phyloP scores from a whole-genome alignment of 2,329 filamentous ascomycete genomes.

The Aspergillus jensenii region DNA sequence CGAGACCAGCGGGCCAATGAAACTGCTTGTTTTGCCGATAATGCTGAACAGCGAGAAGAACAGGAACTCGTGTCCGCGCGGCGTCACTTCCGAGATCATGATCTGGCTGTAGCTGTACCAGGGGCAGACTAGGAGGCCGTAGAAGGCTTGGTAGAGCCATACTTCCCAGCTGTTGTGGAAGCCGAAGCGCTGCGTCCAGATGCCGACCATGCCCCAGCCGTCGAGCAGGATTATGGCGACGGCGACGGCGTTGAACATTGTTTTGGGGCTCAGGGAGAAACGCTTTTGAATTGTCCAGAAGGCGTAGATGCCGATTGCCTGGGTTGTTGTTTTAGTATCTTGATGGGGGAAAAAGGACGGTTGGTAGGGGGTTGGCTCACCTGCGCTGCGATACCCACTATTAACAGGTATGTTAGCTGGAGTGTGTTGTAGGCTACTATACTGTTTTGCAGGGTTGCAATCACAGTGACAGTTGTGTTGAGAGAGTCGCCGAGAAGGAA shows the following conservation, averaged over 20 bases:
- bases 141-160: slow-evolving; percentile 56
- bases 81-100: slow-evolving; percentile 69
- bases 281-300: slow-evolving; percentile 64
- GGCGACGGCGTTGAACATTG: slow-evolving; percentile 67
- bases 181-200: slow-evolving; percentile 55
- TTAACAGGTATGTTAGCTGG: slow-evolving; percentile 64
- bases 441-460: slow-evolving; percentile 64
- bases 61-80: slow-evolving; percentile 66
- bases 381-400: slow-evolving; percentile 65
- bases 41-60: slow-evolving; percentile 71
- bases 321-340: not conserved
- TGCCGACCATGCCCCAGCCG: slow-evolving; percentile 60
- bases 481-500: slow-evolving; percentile 69
- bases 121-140: slow-evolving; percentile 66
- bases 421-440: slow-evolving; percentile 66
- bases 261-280: slow-evolving; percentile 62
- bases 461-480: slow-evolving; percentile 69
- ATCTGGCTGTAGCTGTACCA: slow-evolving; percentile 72
- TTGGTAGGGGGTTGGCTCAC: slow-evolving; percentile 28
- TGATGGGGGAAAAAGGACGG: not conserved
- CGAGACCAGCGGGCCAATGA: slow-evolving; percentile 68
- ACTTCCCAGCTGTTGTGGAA: slow-evolving; percentile 57
- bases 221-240: slow-evolving; percentile 60
- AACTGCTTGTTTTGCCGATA: slow-evolving; percentile 66
- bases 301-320: slow-evolving; percentile 56